Conservation (phyloP, 2,329 filamentous ascomycete genomes). For the Macrophomina pseudophaseolina region DNA sequence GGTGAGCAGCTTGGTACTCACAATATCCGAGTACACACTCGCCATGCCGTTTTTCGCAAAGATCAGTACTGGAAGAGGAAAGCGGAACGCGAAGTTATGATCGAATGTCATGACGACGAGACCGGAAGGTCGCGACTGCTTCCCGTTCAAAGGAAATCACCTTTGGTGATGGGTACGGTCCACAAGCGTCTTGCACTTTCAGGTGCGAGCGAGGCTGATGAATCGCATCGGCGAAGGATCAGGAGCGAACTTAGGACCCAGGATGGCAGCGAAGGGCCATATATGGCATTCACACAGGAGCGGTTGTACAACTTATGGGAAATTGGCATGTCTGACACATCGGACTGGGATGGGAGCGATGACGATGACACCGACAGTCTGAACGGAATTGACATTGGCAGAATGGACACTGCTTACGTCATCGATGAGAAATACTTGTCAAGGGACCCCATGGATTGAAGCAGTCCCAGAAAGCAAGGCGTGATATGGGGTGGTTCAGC, state of each 20-base stretch:
- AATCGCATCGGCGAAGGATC: too few species aligned
- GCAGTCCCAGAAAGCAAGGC: too few species aligned
- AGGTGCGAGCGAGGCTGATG: neutral
- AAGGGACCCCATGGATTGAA: too few species aligned
- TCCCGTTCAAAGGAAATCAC: neutral
- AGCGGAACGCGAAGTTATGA: neutral
- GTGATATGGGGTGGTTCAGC: too few species aligned
- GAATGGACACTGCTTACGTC: neutral
- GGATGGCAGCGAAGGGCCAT: too few species aligned
- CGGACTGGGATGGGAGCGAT: neutral
- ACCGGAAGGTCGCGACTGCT: neutral
- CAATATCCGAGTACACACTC: neutral
- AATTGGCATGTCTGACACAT: neutral
- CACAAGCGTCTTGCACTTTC: neutral
- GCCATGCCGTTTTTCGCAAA: neutral
- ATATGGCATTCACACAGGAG: too few species aligned
- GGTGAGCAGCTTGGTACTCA: neutral
- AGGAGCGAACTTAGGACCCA: too few species aligned
- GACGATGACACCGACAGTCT: constrained; percentile 1
- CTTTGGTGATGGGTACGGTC: neutral
- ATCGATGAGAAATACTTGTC: neutral
- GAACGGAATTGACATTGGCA: neutral
- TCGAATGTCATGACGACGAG: neutral
- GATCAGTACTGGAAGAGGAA: neutral
- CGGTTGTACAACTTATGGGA: too few species aligned